A percentile compares a stretch with the other conserved stretches of the same genome.
Conservation (phyloP, 2,329 filamentous ascomycete genomes). For the Rhinocladiella similis region DNA sequence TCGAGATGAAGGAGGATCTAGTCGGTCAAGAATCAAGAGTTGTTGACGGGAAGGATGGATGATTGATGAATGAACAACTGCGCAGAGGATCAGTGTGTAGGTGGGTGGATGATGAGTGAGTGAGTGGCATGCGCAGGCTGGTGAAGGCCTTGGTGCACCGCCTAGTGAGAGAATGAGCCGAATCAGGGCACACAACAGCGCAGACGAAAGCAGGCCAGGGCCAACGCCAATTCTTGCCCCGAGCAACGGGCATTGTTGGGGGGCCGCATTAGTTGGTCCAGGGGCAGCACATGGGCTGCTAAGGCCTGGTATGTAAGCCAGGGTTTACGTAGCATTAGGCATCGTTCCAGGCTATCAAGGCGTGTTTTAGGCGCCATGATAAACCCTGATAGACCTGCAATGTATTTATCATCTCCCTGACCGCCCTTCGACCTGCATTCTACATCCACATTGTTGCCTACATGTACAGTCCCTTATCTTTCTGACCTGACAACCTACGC, state of each 20-base stretch:
- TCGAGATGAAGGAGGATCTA: background rate
- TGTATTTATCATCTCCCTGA: too few species aligned
- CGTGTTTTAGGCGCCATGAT: too few species aligned
- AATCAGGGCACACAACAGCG: slow-evolving; percentile 1
- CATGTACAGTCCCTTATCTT: too few species aligned
- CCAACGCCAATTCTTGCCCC: background rate
- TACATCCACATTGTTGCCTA: too few species aligned
- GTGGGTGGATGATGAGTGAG: background rate
- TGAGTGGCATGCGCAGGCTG: slow-evolving; percentile 2
- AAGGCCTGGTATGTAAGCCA: background rate
- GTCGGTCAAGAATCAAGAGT: background rate
- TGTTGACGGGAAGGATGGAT: background rate
- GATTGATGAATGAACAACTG: slow-evolving; percentile 4
- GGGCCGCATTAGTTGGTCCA: background rate
- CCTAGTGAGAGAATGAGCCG: background rate
- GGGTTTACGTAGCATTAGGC: too few species aligned
- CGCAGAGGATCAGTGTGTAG: background rate
- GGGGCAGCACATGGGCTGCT: background rate
- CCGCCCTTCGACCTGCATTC: too few species aligned
- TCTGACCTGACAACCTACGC: too few species aligned
- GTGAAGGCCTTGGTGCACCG: too few species aligned
- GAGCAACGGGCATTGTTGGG: background rate
- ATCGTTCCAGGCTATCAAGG: too few species aligned
- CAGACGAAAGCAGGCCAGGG: background rate
- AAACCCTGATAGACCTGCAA: too few species aligned